A percentile compares a stretch with the other conserved stretches of the same genome.
phyloP scores from a whole-genome alignment of 306 rosid species.

The Astragalus glycyphyllos region DNA sequence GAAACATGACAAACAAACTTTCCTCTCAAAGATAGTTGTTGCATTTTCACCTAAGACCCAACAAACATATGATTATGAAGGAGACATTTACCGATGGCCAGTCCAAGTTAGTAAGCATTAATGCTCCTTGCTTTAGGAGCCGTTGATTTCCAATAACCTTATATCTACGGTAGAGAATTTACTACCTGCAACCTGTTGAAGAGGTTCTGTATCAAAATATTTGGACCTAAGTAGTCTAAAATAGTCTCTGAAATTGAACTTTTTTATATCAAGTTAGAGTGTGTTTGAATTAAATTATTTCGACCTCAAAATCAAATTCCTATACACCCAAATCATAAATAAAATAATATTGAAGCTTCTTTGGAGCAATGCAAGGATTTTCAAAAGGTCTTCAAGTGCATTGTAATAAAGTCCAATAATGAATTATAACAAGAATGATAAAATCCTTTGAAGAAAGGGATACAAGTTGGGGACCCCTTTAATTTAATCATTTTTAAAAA shows the following conservation, averaged over 20 bases:
- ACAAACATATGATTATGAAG: slow-evolving; percentile 48
- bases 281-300: no score
- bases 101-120: no score
- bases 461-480: slow-evolving; percentile 42
- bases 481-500: slow-evolving; percentile 13
- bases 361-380: background rate
- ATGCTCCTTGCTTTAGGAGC: background rate
- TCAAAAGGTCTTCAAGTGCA: background rate
- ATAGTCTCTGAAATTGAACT: no score
- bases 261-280: no score
- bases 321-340: no score
- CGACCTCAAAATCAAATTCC: no score
- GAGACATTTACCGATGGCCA: background rate
- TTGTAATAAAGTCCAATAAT: slow-evolving; percentile 10
- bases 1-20: slow-evolving; percentile 40
- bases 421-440: slow-evolving; percentile 46
- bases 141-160: slow-evolving; percentile 1
- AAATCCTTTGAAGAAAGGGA: slow-evolving; percentile 39
- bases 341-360: no score
- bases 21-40: slow-evolving; percentile 39
- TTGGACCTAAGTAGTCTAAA: no score
- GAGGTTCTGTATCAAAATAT: no score
- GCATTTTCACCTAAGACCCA: slow-evolving; percentile 53
- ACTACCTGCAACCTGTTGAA: background rate
- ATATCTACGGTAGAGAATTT: slow-evolving; percentile 8